A percentile compares a stretch with the other conserved stretches of the same genome.
Conservation (phyloP, 805 yeast species). For the Metschnikowia continentalis region DNA sequence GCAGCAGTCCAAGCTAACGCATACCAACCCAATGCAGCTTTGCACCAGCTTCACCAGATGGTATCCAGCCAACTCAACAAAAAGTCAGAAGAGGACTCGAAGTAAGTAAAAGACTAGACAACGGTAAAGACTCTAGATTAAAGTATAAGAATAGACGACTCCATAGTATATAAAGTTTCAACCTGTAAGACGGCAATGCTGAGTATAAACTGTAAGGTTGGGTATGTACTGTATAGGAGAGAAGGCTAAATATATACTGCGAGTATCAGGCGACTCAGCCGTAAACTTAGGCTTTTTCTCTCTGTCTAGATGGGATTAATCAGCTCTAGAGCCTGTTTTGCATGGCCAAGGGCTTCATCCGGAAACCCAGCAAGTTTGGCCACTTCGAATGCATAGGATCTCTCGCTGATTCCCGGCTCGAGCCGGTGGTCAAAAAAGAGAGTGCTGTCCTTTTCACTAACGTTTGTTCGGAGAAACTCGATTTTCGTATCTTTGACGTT, state of each 20-base stretch:
- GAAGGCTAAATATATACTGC: too few relatives aligned
- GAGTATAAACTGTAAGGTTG: too few relatives aligned
- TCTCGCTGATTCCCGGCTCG: conserved; percentile 61
- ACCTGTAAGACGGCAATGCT: too few relatives aligned
- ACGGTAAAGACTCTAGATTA: not conserved
- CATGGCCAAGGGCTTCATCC: conserved; percentile 47
- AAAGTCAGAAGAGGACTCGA: not conserved
- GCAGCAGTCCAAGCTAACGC: not conserved
- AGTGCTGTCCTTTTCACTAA: conserved; percentile 20
- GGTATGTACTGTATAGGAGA: too few relatives aligned
- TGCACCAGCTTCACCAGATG: conserved; percentile 18
- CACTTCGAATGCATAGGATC: conserved; percentile 73
- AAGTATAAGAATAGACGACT: not conserved
- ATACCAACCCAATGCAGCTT: conserved; percentile 7
- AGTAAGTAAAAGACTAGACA: not conserved
- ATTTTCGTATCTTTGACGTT: conserved; percentile 24
- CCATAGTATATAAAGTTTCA: too few relatives aligned
- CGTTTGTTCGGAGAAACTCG: conserved; percentile 31
- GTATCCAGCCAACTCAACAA: conserved; percentile 14
- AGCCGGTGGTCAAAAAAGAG: conserved; percentile 54
- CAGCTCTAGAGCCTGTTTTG: conserved; percentile 31
- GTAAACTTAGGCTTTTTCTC: too few relatives aligned
- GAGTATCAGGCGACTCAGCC: too few relatives aligned
- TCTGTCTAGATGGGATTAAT: not conserved
- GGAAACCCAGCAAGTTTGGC: conserved; percentile 84